Percentiles rank a stretch among this genome's conserved stretches.
Conservation (phyloP, 805 yeast species). For the Ascoidea asiatica region DNA sequence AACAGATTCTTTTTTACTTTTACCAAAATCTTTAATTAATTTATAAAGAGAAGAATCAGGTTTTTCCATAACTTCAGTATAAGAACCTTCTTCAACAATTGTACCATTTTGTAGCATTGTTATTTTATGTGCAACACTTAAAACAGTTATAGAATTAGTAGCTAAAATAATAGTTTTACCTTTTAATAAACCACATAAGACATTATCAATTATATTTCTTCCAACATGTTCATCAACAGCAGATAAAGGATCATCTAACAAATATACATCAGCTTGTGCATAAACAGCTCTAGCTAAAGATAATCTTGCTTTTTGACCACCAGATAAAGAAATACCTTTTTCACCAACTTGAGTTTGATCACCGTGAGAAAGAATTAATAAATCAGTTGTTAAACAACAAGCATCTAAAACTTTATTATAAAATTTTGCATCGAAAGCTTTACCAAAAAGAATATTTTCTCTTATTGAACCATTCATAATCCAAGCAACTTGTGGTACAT, state of each 20-base stretch:
- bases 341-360: slow-evolving; percentile 93
- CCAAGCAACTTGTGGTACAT: slow-evolving; percentile 93
- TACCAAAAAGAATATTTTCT: slow-evolving; percentile 88
- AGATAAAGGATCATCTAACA: slow-evolving; percentile 84
- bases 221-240: slow-evolving; percentile 99
- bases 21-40: slow-evolving; percentile 53
- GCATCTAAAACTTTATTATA: slow-evolving; percentile 74
- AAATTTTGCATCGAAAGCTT: slow-evolving; percentile 65
- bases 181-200: slow-evolving; percentile 72
- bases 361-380: slow-evolving; percentile 73
- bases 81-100: slow-evolving; percentile 53
- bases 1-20: slow-evolving; percentile 23
- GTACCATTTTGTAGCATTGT: slow-evolving; percentile 59
- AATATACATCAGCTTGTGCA: slow-evolving; percentile 81
- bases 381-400: slow-evolving; percentile 75
- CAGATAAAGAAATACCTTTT: slow-evolving; percentile 90
- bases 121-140: slow-evolving; percentile 60
- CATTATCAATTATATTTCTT: slow-evolving; percentile 68
- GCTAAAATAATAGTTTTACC: slow-evolving; percentile 69
- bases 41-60: slow-evolving; percentile 35
- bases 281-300: slow-evolving; percentile 94
- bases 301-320: slow-evolving; percentile 95
- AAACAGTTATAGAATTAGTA: slow-evolving; percentile 75
- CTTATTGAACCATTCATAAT: slow-evolving; percentile 88
- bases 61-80: slow-evolving; percentile 32